Percentiles rank a stretch among this genome's conserved stretches.
These are phyloP conservation scores for Globisporangium nagaii DNA, from an alignment of 352 stramenopile species.

Conservation along the genomic window DNA sequence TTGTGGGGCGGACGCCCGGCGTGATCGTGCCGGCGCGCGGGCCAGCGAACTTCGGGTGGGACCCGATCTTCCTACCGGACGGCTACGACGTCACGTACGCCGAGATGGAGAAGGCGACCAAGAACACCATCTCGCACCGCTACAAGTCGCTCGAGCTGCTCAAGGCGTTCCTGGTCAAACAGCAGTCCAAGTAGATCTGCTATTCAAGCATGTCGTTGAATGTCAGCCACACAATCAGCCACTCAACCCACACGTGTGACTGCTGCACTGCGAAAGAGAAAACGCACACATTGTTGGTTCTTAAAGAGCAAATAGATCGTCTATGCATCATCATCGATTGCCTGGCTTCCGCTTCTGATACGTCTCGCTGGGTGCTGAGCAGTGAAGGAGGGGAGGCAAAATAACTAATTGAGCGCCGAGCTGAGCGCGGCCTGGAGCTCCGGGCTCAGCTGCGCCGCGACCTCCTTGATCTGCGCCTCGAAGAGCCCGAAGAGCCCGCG, in stretches of 20 bases:
- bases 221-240: background rate
- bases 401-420: slow-evolving; percentile 46
- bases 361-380: background rate
- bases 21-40: slow-evolving; percentile 91
- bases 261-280: no score
- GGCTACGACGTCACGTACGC: slow-evolving; percentile 84
- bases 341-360: background rate
- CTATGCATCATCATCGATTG: slow-evolving; percentile 6
- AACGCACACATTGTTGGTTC: background rate
- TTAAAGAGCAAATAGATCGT: slow-evolving; percentile 12
- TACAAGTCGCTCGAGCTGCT: slow-evolving; percentile 79
- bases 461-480: slow-evolving; percentile 75
- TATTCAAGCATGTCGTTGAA: no score
- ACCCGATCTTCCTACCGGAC: slow-evolving; percentile 87
- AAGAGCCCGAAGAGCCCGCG: slow-evolving; percentile 60
- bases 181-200: no score
- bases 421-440: slow-evolving; percentile 64
- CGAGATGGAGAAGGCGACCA: slow-evolving; percentile 87
- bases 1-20: slow-evolving; percentile 90
- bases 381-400: background rate
- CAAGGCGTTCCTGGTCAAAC: slow-evolving; percentile 23
- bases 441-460: slow-evolving; percentile 66
- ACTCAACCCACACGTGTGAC: background rate
- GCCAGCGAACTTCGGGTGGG: slow-evolving; percentile 87
- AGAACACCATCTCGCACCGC: slow-evolving; percentile 90